Evolutionary conservation across 1,284 basidiomycete genomes (phyloP).

Genomic region (Apiotrichum sp.): DNA sequence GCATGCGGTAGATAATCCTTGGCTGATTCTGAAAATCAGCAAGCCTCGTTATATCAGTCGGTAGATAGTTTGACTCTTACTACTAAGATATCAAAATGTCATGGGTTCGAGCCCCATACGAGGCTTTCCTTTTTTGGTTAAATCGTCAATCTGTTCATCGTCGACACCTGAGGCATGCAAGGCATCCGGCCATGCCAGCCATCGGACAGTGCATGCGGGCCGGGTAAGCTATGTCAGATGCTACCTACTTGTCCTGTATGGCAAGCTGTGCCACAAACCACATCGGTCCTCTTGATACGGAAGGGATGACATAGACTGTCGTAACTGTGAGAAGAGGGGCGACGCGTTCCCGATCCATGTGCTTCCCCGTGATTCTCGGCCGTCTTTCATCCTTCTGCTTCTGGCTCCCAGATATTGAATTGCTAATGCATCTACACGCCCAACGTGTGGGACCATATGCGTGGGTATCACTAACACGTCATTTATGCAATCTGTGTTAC

Average conservation of each 20-base stretch:
- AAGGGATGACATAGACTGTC: too few relatives aligned
- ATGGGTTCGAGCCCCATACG: constrained; percentile 5
- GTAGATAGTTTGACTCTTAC: constrained; percentile 6
- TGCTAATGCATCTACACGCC: constrained; percentile 2
- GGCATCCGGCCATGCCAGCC: too few relatives aligned
- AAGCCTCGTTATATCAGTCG: constrained; percentile 5
- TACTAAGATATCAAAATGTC: constrained; percentile 6
- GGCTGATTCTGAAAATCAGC: neutral
- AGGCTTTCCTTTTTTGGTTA: neutral
- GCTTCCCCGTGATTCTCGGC: neutral
- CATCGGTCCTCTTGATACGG: too few relatives aligned
- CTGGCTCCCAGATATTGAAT: neutral
- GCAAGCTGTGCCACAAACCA: too few relatives aligned
- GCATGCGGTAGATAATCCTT: too few relatives aligned
- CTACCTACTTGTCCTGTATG: too few relatives aligned
- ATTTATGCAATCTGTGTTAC: neutral
- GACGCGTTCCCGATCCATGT: too few relatives aligned
- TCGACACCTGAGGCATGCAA: too few relatives aligned
- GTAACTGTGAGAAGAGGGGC: too few relatives aligned
- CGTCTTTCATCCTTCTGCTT: neutral
- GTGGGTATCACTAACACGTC: neutral
- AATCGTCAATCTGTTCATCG: neutral
- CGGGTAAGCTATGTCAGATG: too few relatives aligned
- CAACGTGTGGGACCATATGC: constrained; percentile 1
- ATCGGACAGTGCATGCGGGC: too few relatives aligned